Conservation (phyloP, 1,284 basidiomycete genomes). For the Caloboletus inedulis region DNA sequence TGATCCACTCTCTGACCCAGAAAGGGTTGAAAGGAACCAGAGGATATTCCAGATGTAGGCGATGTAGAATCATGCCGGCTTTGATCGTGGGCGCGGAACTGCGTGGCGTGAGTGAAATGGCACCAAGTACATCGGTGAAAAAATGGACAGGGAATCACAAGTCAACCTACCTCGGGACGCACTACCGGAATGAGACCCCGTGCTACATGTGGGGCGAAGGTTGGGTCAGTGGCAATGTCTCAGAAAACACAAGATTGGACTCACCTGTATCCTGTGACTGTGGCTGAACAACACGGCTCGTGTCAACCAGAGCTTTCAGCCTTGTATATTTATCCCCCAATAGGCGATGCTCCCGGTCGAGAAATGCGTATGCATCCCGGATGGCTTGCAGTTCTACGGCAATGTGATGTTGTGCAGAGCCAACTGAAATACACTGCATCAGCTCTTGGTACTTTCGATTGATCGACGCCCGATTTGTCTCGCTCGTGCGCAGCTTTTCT, state of each 20-base stretch:
- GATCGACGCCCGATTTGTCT: slow-evolving; percentile 16
- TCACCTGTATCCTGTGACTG: slow-evolving; percentile 14
- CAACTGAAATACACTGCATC: slow-evolving; percentile 13
- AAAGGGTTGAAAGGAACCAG: slow-evolving; percentile 3
- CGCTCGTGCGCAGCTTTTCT: slow-evolving; percentile 25
- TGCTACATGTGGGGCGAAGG: neutral
- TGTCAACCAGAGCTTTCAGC: slow-evolving; percentile 14
- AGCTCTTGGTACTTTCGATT: slow-evolving; percentile 27
- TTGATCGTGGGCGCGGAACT: slow-evolving; percentile 10
- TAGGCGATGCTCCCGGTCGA: slow-evolving; percentile 23
- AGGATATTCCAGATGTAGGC: slow-evolving; percentile 5
- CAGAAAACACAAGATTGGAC: neutral
- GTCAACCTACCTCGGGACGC: slow-evolving; percentile 13
- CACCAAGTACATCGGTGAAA: neutral
- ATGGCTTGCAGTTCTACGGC: slow-evolving; percentile 19
- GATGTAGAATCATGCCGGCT: slow-evolving; percentile 3
- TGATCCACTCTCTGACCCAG: slow-evolving; percentile 4
- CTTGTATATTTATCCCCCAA: slow-evolving; percentile 26
- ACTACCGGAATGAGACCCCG: slow-evolving; percentile 6
- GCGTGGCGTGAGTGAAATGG: neutral
- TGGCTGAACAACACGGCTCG: slow-evolving; percentile 3
- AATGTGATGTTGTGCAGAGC: slow-evolving; percentile 20
- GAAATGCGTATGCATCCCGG: slow-evolving; percentile 16
- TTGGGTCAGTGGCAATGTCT: neutral
- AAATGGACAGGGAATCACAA: neutral